These are phyloP conservation scores for Fusarium penzigii DNA, from an alignment of 2,329 filamentous ascomycete genomes.

Conservation along the genomic window DNA sequence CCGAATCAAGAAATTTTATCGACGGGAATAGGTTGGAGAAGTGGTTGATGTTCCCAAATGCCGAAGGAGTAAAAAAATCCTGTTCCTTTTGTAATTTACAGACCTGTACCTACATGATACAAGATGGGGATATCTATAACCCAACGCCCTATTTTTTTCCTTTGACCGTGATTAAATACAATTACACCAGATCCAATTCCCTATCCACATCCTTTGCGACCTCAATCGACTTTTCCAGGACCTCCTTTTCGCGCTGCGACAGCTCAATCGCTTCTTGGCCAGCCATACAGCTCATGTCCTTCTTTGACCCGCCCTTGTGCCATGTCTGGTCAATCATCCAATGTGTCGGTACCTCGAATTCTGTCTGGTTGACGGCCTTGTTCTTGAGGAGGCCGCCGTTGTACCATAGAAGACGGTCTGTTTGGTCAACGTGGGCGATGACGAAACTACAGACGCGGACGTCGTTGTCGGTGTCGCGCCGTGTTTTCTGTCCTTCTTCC, in stretches of 20 bases:
- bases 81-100: too few relatives aligned
- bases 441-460: constrained; percentile 40
- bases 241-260: not conserved
- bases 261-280: constrained; percentile 13
- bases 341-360: constrained; percentile 37
- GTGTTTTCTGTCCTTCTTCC: not conserved
- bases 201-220: constrained; percentile 14
- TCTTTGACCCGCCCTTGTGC: constrained; percentile 35
- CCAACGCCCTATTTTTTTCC: too few relatives aligned
- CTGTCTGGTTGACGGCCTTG: constrained; percentile 32
- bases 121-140: not conserved
- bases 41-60: not conserved
- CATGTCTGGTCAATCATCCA: constrained; percentile 44
- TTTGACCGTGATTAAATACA: too few relatives aligned
- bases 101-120: too few relatives aligned
- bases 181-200: constrained; percentile 5
- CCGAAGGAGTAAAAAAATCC: too few relatives aligned
- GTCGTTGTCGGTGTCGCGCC: constrained; percentile 5
- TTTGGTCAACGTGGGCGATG: constrained; percentile 44
- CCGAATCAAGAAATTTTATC: too few relatives aligned
- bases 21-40: too few relatives aligned
- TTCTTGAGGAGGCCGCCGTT: constrained; percentile 46
- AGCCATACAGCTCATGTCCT: constrained; percentile 42
- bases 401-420: constrained; percentile 41
- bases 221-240: constrained; percentile 10